Evolutionary conservation across 2,329 filamentous ascomycete species (phyloP), one percentile per base, ranked within the genome.

Genomic region (Colletotrichum lini): DNA sequence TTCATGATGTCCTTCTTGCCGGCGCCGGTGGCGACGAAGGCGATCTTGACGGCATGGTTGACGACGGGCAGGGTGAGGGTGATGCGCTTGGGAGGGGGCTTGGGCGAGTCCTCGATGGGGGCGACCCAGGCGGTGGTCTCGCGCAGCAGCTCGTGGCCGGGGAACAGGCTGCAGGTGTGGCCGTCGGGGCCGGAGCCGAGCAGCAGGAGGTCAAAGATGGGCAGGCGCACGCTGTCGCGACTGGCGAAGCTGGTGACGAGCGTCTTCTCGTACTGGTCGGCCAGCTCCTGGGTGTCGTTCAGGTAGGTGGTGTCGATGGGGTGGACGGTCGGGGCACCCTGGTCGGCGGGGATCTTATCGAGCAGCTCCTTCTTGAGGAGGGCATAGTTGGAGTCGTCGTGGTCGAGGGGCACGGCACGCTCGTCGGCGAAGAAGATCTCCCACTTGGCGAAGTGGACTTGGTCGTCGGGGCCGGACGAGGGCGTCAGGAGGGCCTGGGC

Each of bases 401-500:
- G 93, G 82, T 96, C 92, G 76, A 98, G 91, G 26, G 96, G 93
- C 64, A 98, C 96, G 76, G 94, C 94, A 79, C 96, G 94, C 87
- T 99, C 96, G 81, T 99, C 96, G 79, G 96, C 96, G 83, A 98
- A 98, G 88, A 98, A 99, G 79, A 99, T 94, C 79, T 98, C 94
- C 96, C 96, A 99, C 82, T 94, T 94, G 80, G 88, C 86, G 83
- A 97, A 98, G 77, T 93, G 87, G 75, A 95, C 83, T 4, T 85
- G 87, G 79, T 95, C 93, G 67, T 91, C 80, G 52, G 83, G 79
- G 12, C 82, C 85, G 26, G 82, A 79, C 40, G 83, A 83, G 75
- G 78, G 84, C 76, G 89, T 79, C 35, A 98, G 90, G 13, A 98
- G 90, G 12, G 95, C 95, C 81, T 94, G 90, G 56, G 95, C 94